Evolutionary conservation across 1,284 basidiomycete genomes (phyloP).

Genomic region (Athelia psychrophila): DNA sequence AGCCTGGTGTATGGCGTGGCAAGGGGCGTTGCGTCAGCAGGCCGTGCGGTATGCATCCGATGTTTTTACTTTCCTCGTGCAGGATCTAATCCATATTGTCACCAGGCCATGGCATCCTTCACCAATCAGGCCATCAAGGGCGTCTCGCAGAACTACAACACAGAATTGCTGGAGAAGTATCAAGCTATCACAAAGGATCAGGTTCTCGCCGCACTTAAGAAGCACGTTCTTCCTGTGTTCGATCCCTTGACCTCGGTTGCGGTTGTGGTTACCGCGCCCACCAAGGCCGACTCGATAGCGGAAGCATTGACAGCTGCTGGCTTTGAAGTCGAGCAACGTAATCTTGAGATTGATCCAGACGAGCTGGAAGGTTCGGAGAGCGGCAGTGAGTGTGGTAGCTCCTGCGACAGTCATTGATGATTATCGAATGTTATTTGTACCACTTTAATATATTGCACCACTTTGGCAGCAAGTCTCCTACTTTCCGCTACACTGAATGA

Average conservation of each 20-base stretch:
- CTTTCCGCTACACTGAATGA: neutral
- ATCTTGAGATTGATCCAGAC: conserved; percentile 62
- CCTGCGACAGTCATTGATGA: conserved; percentile 20
- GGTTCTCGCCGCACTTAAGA: conserved; percentile 66
- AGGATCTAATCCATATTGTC: conserved; percentile 5
- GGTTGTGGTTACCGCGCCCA: conserved; percentile 80
- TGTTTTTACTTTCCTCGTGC: neutral
- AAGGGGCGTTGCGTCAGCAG: conserved; percentile 79
- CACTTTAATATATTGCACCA: neutral
- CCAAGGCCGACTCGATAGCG: conserved; percentile 75
- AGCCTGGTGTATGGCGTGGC: conserved; percentile 87
- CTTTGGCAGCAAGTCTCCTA: neutral
- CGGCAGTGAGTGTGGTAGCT: conserved; percentile 34
- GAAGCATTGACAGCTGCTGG: conserved; percentile 65
- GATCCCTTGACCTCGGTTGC: conserved; percentile 75
- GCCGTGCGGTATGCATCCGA: conserved; percentile 67
- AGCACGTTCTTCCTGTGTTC: conserved; percentile 89
- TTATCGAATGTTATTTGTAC: neutral
- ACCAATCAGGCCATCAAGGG: conserved; percentile 85
- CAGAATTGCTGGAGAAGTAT: conserved; percentile 75
- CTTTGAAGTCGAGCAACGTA: conserved; percentile 76
- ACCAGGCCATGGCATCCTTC: conserved; percentile 77
- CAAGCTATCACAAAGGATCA: conserved; percentile 79
- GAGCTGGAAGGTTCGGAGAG: conserved; percentile 38
- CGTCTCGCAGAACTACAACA: conserved; percentile 69